These are phyloP conservation scores for Kuraishia borneana DNA, from an alignment of 805 yeast genomes.

Conservation along the genomic window DNA sequence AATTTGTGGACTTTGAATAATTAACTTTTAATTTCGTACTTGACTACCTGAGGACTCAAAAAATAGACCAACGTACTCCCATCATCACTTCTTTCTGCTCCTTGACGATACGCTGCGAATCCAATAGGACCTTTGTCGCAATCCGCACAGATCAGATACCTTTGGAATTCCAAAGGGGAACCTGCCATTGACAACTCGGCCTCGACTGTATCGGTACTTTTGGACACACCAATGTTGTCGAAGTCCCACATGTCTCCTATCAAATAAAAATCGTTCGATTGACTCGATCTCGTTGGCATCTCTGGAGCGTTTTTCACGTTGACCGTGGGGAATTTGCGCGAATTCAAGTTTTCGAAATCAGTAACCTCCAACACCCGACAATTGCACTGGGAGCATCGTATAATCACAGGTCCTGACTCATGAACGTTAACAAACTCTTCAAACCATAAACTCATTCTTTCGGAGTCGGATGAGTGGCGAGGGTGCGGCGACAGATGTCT, in stretches of 20 bases:
- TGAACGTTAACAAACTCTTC: too few species aligned
- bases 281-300: not conserved
- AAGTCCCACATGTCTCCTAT: conserved; percentile 65
- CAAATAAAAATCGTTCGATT: conserved; percentile 20
- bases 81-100: conserved; percentile 11
- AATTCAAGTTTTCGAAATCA: not conserved
- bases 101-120: conserved; percentile 33
- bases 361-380: not conserved
- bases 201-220: conserved; percentile 13
- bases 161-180: conserved; percentile 24
- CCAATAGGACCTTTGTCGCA: conserved; percentile 77
- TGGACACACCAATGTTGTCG: conserved; percentile 69
- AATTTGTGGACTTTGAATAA: not conserved
- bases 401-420: not conserved
- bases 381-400: not conserved
- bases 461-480: too few species aligned
- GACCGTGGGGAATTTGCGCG: not conserved
- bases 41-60: not conserved
- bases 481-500: too few species aligned
- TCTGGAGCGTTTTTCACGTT: not conserved
- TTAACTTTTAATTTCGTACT: not conserved
- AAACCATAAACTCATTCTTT: too few species aligned
- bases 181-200: conserved; percentile 8
- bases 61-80: not conserved
- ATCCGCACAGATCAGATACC: conserved; percentile 59